A percentile compares a stretch with the other conserved stretches of the same genome.
Evolutionary conservation across 345 rosid genomes (phyloP).

Genomic region (Heritiera littoralis): DNA sequence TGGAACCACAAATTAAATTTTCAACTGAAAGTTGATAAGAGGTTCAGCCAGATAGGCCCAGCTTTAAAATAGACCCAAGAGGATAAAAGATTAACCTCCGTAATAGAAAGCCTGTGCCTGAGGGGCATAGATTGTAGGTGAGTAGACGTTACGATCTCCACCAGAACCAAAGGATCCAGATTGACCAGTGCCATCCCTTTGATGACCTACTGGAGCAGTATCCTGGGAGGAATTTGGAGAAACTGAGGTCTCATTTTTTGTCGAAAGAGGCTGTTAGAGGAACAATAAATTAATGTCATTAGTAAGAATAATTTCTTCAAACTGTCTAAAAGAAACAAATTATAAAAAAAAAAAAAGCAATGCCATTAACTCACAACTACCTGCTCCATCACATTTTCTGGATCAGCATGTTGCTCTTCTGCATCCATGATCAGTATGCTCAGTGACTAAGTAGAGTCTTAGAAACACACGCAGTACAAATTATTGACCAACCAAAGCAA

Average conservation of each 20-base stretch:
- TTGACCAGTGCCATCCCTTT: slow-evolving; percentile 48
- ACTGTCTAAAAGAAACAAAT: slow-evolving; percentile 1
- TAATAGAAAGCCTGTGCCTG: slow-evolving; percentile 74
- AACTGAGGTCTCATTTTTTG: slow-evolving; percentile 53
- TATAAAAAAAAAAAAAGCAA: slow-evolving; percentile 17
- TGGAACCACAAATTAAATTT: slow-evolving; percentile 11
- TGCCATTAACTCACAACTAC: slow-evolving; percentile 41
- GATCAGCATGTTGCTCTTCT: slow-evolving; percentile 72
- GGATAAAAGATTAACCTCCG: slow-evolving; percentile 51
- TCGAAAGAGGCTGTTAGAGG: slow-evolving; percentile 46
- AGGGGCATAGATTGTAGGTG: slow-evolving; percentile 67
- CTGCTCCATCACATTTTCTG: slow-evolving; percentile 80
- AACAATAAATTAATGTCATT: slow-evolving; percentile 24
- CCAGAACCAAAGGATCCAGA: slow-evolving; percentile 52
- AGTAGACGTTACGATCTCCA: slow-evolving; percentile 57
- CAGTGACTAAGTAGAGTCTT: slow-evolving; percentile 59
- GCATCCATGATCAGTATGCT: slow-evolving; percentile 65
- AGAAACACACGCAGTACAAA: slow-evolving; percentile 54
- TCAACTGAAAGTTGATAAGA: background rate
- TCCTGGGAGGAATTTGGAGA: slow-evolving; percentile 64
- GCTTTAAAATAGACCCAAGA: slow-evolving; percentile 22
- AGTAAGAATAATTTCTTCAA: slow-evolving; percentile 19
- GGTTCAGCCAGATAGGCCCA: background rate
- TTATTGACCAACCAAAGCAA: slow-evolving; percentile 51
- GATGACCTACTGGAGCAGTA: slow-evolving; percentile 51